Evolutionary conservation across 2,329 filamentous ascomycete species (phyloP).

Genomic region (Beauveria scarabaeidicola): DNA sequence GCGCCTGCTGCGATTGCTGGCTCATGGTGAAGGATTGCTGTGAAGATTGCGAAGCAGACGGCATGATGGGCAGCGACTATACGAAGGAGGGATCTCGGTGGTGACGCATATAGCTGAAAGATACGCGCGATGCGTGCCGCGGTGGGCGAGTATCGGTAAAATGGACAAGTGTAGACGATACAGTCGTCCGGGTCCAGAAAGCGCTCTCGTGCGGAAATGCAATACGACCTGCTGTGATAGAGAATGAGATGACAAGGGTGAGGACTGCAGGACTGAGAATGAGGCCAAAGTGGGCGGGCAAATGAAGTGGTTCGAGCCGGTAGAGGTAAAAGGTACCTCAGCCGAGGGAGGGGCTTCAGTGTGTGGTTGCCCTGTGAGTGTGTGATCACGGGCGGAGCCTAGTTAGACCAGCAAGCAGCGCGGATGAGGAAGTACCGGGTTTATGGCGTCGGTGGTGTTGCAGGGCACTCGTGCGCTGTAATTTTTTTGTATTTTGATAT

Average conservation of each 20-base stretch:
- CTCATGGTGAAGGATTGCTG: conserved; percentile 51
- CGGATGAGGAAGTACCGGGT: neutral
- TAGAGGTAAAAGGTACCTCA: neutral
- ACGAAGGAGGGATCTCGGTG: neutral
- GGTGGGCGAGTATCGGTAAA: neutral
- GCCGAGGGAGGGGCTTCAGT: conserved; percentile 1
- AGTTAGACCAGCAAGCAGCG: neutral
- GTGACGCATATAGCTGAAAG: conserved; percentile 1
- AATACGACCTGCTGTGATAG: neutral
- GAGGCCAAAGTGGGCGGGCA: conserved; percentile 6
- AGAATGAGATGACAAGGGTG: neutral
- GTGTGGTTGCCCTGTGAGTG: neutral
- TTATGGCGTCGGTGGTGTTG: neutral
- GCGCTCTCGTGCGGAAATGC: neutral
- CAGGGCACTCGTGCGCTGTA: neutral
- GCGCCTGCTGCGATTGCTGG: conserved; percentile 39
- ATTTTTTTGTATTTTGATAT: neutral
- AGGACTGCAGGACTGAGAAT: neutral
- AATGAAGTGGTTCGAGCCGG: neutral
- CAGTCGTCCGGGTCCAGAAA: neutral
- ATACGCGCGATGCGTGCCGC: neutral
- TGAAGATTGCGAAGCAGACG: conserved; percentile 42
- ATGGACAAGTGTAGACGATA: neutral
- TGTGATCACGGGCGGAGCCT: neutral
- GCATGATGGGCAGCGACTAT: conserved; percentile 16